phyloP scores from a whole-genome alignment of 306 rosid species.

The Styphnolobium japonicum region DNA sequence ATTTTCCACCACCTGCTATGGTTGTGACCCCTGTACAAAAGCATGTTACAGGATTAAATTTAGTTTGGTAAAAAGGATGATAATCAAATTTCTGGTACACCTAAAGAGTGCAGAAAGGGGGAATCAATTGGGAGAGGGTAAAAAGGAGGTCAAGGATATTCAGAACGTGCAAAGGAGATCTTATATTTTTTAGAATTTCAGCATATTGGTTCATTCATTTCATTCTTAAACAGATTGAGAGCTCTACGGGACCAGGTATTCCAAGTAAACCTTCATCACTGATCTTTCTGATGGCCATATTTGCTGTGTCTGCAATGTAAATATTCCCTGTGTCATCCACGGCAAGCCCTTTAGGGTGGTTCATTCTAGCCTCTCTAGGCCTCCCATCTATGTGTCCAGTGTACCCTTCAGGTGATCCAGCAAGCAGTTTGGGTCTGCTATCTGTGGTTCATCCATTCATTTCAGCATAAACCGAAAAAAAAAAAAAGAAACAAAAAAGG shows the following conservation, averaged over 20 bases:
- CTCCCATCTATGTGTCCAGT: conserved; percentile 91
- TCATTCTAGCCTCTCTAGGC: conserved; percentile 89
- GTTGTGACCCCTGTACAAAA: conserved; percentile 78
- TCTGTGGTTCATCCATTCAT: conserved; percentile 51
- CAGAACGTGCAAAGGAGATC: background rate
- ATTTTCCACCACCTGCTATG: conserved; percentile 98
- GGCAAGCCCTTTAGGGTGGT: conserved; percentile 88
- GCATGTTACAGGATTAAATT: conserved; percentile 7
- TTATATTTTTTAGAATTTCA: background rate
- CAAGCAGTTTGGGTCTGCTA: conserved; percentile 83
- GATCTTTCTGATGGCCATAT: conserved; percentile 96
- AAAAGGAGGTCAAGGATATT: background rate
- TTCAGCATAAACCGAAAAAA: conserved; percentile 22
- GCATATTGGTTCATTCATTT: background rate
- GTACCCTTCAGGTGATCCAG: conserved; percentile 91
- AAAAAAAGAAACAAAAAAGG: background rate
- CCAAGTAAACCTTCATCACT: conserved; percentile 61
- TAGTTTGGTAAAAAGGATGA: background rate
- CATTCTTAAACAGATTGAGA: background rate
- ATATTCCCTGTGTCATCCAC: conserved; percentile 82
- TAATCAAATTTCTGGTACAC: background rate
- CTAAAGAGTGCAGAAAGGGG: background rate
- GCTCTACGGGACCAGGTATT: background rate
- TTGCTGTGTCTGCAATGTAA: conserved; percentile 92
- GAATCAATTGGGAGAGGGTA: background rate